Evolutionary conservation across 768 basidiomycete genomes (phyloP).

Genomic region (Trametes cingulata): DNA sequence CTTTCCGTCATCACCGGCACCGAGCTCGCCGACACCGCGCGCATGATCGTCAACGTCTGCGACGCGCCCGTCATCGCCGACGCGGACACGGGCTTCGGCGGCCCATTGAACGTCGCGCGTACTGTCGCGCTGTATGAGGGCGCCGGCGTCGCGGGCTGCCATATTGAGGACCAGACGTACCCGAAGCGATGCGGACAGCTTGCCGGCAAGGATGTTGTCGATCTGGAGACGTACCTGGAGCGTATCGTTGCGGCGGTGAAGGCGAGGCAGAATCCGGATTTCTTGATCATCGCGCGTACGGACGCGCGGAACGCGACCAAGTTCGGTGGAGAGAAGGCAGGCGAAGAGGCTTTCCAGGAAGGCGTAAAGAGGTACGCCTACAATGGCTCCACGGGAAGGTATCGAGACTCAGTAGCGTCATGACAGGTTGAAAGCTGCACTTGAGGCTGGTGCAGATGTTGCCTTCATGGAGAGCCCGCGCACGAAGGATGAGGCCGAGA

Average conservation of each 20-base stretch:
- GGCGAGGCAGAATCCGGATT: conserved; percentile 26
- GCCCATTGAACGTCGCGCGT: conserved; percentile 28
- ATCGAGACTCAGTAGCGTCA: neutral
- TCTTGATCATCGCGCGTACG: conserved; percentile 29
- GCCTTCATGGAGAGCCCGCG: conserved; percentile 33
- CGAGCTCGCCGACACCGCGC: conserved; percentile 27
- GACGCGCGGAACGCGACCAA: conserved; percentile 29
- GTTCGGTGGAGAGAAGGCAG: conserved; percentile 27
- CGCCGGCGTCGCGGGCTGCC: conserved; percentile 30
- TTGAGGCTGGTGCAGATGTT: conserved; percentile 28
- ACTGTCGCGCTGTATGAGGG: conserved; percentile 28
- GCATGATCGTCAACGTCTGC: conserved; percentile 25
- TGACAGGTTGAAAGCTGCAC: conserved; percentile 24
- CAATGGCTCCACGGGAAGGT: neutral
- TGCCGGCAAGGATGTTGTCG: conserved; percentile 28
- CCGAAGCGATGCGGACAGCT: conserved; percentile 32
- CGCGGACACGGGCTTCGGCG: conserved; percentile 30
- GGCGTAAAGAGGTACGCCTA: conserved; percentile 25
- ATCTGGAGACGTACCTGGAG: conserved; percentile 29
- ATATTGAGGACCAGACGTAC: conserved; percentile 32
- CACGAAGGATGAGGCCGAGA: conserved; percentile 28
- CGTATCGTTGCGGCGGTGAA: conserved; percentile 29
- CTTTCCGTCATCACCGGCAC: conserved; percentile 28
- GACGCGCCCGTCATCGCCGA: conserved; percentile 28
- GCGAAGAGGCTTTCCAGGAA: conserved; percentile 31